Base-by-base conservation (phyloP, 2,329 filamentous ascomycete species). In the Aspergillus ustus region DNA sequence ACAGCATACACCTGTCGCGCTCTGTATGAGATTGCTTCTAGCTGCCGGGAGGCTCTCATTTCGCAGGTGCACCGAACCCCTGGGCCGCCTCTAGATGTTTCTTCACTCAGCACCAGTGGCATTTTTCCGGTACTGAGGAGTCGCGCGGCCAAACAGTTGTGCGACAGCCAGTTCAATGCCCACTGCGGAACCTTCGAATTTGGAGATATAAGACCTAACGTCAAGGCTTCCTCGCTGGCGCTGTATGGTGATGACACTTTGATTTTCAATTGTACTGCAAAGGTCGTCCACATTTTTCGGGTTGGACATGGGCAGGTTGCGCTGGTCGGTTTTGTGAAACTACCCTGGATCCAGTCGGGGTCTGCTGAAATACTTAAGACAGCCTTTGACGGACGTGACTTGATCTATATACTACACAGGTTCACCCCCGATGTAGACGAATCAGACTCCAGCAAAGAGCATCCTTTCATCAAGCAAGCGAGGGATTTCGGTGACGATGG, bases 51-150 rank as follows among this genome's bases (percentile, higher is more conserved):
- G 52, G 68, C 76, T 37, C 59, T 80, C 22, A 50, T 77, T 2
- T 70, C 74, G 55, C 79, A 80, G 56, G 63, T 81, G 15, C 45
- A 62, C 13, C 67, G 71, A 25, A 73, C 72, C 6, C 78, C 79
- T 1, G 78, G 78, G 1, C 28, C 64, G 13, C 66, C 67, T 15
- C 45, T 65, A 1, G 69, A 64, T 20, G 31, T 72, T 13, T 62
- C 68, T 4, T 54, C 60, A 45, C 46, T 63, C 6, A 46, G 60
- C 7, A 72, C 68, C 15, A 65, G 63, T 8, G 57, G 71, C 5
- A 68, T 81, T 6, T 79, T 77, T 51, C 59, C 58, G 11, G 46
- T 75, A 4, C 67, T 81, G 6, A 70, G 72, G 22, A 63, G 62
- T 34, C 67, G 73, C 17, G 72, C 77, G 8, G 66, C 66, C 11